Conservation (phyloP, 176 grass and related monocot species). For the Pontederia crassipes region DNA sequence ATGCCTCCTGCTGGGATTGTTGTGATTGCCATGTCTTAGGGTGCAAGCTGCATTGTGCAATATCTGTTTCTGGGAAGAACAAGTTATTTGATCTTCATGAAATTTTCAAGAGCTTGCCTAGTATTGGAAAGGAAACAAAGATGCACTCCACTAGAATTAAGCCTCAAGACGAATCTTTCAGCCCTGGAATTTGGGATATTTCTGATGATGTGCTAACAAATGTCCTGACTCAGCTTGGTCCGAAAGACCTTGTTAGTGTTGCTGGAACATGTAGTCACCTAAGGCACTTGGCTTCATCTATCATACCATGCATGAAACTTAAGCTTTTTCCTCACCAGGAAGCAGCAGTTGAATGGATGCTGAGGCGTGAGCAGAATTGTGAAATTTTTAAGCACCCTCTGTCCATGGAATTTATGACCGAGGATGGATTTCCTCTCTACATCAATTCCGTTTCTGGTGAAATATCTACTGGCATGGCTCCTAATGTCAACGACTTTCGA, state of each 20-base stretch:
- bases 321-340: slow-evolving; percentile 96
- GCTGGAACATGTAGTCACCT: slow-evolving; percentile 71
- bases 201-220: slow-evolving; percentile 69
- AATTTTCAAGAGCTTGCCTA: slow-evolving; percentile 77
- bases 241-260: slow-evolving; percentile 62
- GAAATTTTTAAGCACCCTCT: slow-evolving; percentile 51
- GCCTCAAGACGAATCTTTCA: slow-evolving; percentile 28
- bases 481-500: slow-evolving; percentile 55
- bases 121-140: slow-evolving; percentile 50
- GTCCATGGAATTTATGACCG: slow-evolving; percentile 60
- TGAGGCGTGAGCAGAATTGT: slow-evolving; percentile 43
- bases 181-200: slow-evolving; percentile 57
- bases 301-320: slow-evolving; percentile 94
- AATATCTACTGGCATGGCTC: slow-evolving; percentile 40
- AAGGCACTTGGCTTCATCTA: slow-evolving; percentile 47
- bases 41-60: slow-evolving; percentile 46
- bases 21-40: slow-evolving; percentile 60
- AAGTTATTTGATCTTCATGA: slow-evolving; percentile 77
- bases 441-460: slow-evolving; percentile 75
- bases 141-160: slow-evolving; percentile 34
- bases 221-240: slow-evolving; percentile 43
- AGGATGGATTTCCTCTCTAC: slow-evolving; percentile 69
- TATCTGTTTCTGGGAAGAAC: slow-evolving; percentile 30
- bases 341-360: slow-evolving; percentile 87
- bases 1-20: slow-evolving; percentile 54